phyloP scores from a whole-genome alignment of 108 stramenopile genomes.

The Discostella stelligeroides region DNA sequence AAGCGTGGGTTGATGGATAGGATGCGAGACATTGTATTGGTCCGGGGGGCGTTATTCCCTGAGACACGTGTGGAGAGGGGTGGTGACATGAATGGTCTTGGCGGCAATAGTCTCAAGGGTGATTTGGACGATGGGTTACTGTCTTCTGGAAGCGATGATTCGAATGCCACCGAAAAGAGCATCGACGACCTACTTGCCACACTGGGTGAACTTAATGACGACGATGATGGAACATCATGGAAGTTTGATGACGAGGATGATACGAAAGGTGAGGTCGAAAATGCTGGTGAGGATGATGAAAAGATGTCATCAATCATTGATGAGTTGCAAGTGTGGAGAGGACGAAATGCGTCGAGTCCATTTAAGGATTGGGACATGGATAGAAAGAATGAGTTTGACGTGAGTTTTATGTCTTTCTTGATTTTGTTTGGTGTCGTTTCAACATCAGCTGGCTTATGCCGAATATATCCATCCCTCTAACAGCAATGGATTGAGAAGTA shows the following conservation, averaged over 20 bases:
- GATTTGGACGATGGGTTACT: conserved; percentile 29
- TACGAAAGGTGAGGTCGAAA: conserved; percentile 21
- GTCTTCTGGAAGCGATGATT: conserved; percentile 16
- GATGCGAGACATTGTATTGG: conserved; percentile 62
- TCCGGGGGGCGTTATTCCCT: conserved; percentile 79
- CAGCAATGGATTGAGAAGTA: conserved; percentile 74
- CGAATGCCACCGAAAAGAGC: conserved; percentile 43
- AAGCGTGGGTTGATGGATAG: conserved; percentile 39
- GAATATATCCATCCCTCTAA: conserved; percentile 1
- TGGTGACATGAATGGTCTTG: conserved; percentile 13
- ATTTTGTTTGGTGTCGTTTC: neutral
- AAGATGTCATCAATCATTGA: conserved; percentile 55
- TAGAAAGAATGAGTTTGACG: conserved; percentile 64
- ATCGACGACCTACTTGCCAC: conserved; percentile 61
- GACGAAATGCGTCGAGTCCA: conserved; percentile 51
- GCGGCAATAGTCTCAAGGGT: conserved; percentile 9
- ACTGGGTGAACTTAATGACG: conserved; percentile 54
- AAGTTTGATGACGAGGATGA: conserved; percentile 48
- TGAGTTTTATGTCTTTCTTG: conserved; percentile 40
- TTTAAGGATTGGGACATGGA: conserved; percentile 69
- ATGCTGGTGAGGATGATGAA: conserved; percentile 36
- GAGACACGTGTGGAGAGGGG: conserved; percentile 55
- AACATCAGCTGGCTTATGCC: too few species aligned
- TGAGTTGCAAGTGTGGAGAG: conserved; percentile 79
- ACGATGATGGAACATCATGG: conserved; percentile 39